A percentile compares a stretch with the other conserved stretches of the same genome.
These are phyloP conservation scores for Stramenopiles sp. DNA, from an alignment of 352 stramenopile genomes.

Conservation along the genomic window DNA sequence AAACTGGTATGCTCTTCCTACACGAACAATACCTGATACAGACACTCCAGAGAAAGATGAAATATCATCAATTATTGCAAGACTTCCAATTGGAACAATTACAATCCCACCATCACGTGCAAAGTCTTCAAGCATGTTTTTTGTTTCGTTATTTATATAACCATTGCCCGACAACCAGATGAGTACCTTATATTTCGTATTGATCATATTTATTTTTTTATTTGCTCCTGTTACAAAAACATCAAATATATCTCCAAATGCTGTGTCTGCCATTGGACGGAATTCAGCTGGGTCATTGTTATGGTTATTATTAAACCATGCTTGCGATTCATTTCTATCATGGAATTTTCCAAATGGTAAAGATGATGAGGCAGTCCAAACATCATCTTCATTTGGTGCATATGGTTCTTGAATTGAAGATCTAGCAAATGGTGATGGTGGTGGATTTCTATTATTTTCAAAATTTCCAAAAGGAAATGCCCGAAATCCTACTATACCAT, in stretches of 20 bases:
- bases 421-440: neutral
- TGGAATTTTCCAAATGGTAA: conserved; percentile 1
- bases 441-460: neutral
- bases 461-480: neutral
- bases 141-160: neutral
- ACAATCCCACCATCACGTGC: neutral
- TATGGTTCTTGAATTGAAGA: neutral
- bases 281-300: neutral
- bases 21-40: neutral
- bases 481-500: neutral
- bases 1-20: neutral
- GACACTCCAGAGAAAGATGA: neutral
- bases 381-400: neutral
- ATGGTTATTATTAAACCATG: neutral
- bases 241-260: neutral
- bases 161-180: neutral
- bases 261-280: neutral
- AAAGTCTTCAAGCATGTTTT: neutral
- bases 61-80: neutral
- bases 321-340: neutral
- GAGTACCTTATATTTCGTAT: neutral
- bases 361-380: neutral
- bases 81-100: neutral
- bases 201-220: too few relatives aligned
- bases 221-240: neutral